A percentile compares a stretch with the other conserved stretches of the same genome.
These are phyloP conservation scores for Medicago ruthenica DNA, from an alignment of 306 rosid species.

Conservation along the genomic window DNA sequence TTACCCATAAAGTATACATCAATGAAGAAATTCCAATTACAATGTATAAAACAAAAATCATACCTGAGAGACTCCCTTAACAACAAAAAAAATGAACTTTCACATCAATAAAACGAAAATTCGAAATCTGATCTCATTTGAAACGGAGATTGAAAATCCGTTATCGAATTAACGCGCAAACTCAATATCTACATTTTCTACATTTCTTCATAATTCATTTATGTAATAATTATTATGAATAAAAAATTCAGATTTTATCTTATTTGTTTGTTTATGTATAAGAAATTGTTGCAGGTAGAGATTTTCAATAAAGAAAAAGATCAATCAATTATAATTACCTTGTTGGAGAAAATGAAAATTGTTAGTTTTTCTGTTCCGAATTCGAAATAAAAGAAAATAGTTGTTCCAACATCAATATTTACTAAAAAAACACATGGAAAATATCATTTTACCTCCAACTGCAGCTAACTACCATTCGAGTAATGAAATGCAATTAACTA, in stretches of 20 bases:
- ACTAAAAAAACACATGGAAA: too few species aligned
- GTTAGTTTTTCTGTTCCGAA: slow-evolving; percentile 36
- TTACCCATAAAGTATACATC: slow-evolving; percentile 41
- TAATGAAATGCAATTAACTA: too few species aligned
- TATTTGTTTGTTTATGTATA: neutral
- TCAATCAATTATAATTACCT: slow-evolving; percentile 23
- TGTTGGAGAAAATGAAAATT: slow-evolving; percentile 46
- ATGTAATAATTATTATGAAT: neutral
- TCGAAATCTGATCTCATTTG: slow-evolving; percentile 47
- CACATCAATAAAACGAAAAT: slow-evolving; percentile 48
- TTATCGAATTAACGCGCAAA: slow-evolving; percentile 25
- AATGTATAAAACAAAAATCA: neutral
- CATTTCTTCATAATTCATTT: slow-evolving; percentile 21
- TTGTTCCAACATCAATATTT: too few species aligned
- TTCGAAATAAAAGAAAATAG: slow-evolving; percentile 36
- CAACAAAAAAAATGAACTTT: slow-evolving; percentile 58
- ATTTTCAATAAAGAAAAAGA: slow-evolving; percentile 9
- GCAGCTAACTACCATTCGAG: too few species aligned
- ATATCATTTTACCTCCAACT: too few species aligned
- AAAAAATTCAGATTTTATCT: neutral
- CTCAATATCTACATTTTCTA: slow-evolving; percentile 34
- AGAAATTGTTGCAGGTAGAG: neutral
- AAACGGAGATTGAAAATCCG: slow-evolving; percentile 30
- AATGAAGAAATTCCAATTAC: slow-evolving; percentile 25
- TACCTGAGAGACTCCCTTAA: slow-evolving; percentile 57